A percentile compares a stretch with the other conserved stretches of the same genome.
Evolutionary conservation across 495 filamentous ascomycete species (phyloP).

Genomic region (Zalerion maritima): DNA sequence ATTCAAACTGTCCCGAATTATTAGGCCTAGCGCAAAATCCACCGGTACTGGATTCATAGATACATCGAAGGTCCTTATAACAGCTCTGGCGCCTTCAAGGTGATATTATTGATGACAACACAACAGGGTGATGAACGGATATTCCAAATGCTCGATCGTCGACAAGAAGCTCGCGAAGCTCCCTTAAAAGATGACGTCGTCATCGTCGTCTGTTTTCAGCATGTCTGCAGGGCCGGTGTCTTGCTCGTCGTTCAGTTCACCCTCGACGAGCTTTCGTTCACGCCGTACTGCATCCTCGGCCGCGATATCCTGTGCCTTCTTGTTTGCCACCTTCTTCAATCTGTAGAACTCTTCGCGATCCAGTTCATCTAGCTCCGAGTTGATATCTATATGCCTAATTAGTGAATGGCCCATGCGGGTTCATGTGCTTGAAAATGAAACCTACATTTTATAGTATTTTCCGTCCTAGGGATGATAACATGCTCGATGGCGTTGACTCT

Average conservation of each 20-base stretch:
- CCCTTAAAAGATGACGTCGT: conserved; percentile 84
- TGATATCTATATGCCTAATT: conserved; percentile 53
- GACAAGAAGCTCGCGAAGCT: no score
- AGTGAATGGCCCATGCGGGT: conserved; percentile 1
- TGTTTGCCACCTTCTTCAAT: conserved; percentile 92
- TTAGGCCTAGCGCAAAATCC: background rate
- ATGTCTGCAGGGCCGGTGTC: conserved; percentile 46
- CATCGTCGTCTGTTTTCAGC: conserved; percentile 73
- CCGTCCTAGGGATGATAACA: conserved; percentile 94
- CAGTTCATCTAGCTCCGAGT: conserved; percentile 93
- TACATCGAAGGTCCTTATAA: conserved; percentile 3
- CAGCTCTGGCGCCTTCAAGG: conserved; percentile 10
- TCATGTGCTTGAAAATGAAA: conserved; percentile 2
- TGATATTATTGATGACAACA: conserved; percentile 7
- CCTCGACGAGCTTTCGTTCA: conserved; percentile 13
- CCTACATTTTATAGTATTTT: conserved; percentile 95
- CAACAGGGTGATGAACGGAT: conserved; percentile 2
- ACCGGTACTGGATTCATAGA: no score
- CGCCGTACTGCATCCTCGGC: conserved; percentile 50
- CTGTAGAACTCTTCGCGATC: conserved; percentile 98
- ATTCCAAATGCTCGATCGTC: no score
- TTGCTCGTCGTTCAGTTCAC: conserved; percentile 28
- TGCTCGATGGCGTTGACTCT: conserved; percentile 99
- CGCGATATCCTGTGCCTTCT: conserved; percentile 77
- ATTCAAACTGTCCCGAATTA: conserved; percentile 1